phyloP scores from a whole-genome alignment of 2,329 filamentous ascomycete species.

The Fusarium neocosmosporiellum region DNA sequence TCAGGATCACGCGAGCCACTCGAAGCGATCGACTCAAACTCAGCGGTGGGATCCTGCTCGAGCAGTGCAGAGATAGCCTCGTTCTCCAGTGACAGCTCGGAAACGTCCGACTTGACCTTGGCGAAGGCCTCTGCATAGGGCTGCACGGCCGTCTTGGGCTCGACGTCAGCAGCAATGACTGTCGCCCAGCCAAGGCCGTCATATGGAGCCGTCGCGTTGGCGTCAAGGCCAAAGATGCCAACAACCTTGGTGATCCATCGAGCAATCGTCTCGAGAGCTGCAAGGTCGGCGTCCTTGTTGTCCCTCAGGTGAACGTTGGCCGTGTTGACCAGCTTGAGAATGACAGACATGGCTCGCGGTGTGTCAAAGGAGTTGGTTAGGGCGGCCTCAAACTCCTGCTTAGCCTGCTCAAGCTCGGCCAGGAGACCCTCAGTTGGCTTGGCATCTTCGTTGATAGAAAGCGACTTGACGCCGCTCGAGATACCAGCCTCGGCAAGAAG shows the following conservation, averaged over 20 bases:
- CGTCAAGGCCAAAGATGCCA: constrained; percentile 84
- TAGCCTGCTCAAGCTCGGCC: constrained; percentile 62
- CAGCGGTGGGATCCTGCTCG: constrained; percentile 55
- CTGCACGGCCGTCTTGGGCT: constrained; percentile 58
- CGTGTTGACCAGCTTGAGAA: constrained; percentile 81
- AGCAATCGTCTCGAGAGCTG: constrained; percentile 67
- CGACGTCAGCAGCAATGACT: constrained; percentile 52
- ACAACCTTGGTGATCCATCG: constrained; percentile 87
- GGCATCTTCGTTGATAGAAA: constrained; percentile 51
- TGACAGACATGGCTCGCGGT: constrained; percentile 79
- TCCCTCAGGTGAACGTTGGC: constrained; percentile 73
- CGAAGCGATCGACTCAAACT: constrained; percentile 59
- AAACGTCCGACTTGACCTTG: constrained; percentile 59
- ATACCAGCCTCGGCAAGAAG: constrained; percentile 59
- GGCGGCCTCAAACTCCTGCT: constrained; percentile 66
- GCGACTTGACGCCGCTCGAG: constrained; percentile 48
- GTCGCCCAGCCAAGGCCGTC: constrained; percentile 68
- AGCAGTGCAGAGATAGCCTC: constrained; percentile 58
- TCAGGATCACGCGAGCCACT: constrained; percentile 63
- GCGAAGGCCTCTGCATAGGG: constrained; percentile 60
- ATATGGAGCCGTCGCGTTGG: constrained; percentile 65
- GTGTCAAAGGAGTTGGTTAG: constrained; percentile 92
- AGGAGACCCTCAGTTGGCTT: constrained; percentile 48
- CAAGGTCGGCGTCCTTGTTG: constrained; percentile 59
- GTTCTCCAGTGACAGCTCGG: constrained; percentile 60